Evolutionary conservation across 495 filamentous ascomycete species (phyloP), one percentile per base, ranked within the genome.

Genomic region (Chaetomium tenue): DNA sequence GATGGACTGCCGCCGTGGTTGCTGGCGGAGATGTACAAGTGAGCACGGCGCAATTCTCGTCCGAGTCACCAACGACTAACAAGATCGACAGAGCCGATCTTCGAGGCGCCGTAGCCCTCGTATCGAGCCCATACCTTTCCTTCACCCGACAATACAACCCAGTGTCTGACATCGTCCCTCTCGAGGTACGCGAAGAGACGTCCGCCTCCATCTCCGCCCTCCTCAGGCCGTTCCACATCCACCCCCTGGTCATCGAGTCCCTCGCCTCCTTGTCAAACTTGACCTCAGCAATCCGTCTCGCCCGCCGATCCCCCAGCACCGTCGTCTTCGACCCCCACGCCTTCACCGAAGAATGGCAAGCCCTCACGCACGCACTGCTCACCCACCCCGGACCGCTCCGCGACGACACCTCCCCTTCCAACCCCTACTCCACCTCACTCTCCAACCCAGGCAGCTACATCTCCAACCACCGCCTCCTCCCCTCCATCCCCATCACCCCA

Each of bases 331-430:
- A 75, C 53, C 73, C 71, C 0, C 55, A 69, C 52, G 57, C 63
- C 18, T 71, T 75, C 46, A 72, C 69, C 15, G 73, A 70, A 16
- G 71, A 73, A 54, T 68, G 63, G 57, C 71, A 70, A 20, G 54
- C 63, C 46, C 52, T 75, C 42, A 69, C 60, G 20, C 50, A 73
- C 40, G 60, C 58, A 13, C 68, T 75, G 1, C 55, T 75, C 26
- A 58, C 66, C 15, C 61, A 57, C 12, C 72, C 72, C 0, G 23
- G 39, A 3, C 66, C 71, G 0, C 67, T 75, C 5, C 69, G 65
- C 30, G 60, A 62, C 12, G 28, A 55, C 16, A 3, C 33, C 22
- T 26, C n/a, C 3, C 6, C 48, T 16, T 37, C 1, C 9, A 64
- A 65, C 22, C 68, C 63, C 5, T 65, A 50, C 22, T 22, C 47